Conservation (phyloP, 169 alveolate species). For the Cyclospora cayetanensis region DNA sequence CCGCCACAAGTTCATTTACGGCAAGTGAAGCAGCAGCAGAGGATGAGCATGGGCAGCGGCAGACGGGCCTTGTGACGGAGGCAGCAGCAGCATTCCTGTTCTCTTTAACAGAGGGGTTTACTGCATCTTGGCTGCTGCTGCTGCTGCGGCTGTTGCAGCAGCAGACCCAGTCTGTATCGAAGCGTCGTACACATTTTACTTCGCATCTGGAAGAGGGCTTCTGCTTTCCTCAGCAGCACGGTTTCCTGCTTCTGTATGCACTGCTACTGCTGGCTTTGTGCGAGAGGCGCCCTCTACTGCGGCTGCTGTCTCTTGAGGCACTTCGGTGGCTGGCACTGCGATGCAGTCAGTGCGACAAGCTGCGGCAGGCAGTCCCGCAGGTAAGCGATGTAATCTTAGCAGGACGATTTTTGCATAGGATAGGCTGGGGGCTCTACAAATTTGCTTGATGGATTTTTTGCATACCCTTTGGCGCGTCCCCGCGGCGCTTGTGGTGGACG, state of each 20-base stretch:
- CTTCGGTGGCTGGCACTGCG: not conserved
- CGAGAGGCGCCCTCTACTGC: conserved; percentile 3
- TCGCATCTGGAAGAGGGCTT: not conserved
- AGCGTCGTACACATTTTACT: not conserved
- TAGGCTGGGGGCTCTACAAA: no score
- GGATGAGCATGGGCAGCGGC: not conserved
- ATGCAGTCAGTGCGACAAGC: not conserved
- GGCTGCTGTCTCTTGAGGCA: conserved; percentile 9
- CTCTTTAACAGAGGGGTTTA: not conserved
- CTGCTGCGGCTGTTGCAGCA: conserved; percentile 42
- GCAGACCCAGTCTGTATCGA: not conserved
- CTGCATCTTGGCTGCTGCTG: not conserved
- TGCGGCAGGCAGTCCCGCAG: not conserved
- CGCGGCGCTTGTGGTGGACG: no score
- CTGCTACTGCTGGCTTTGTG: conserved; percentile 35
- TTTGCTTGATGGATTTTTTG: no score
- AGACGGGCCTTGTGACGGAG: not conserved
- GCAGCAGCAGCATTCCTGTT: not conserved
- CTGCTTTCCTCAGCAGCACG: not conserved
- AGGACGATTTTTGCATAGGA: no score
- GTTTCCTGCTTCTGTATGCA: conserved; percentile 2
- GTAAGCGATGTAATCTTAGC: not conserved
- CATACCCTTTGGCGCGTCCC: no score
- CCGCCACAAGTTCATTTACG: not conserved
- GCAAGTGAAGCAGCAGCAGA: not conserved